Percentiles rank a stretch among this genome's conserved stretches.
These are phyloP conservation scores for Juncus inflexus DNA, from an alignment of 176 grass and related monocot genomes.

Conservation along the genomic window DNA sequence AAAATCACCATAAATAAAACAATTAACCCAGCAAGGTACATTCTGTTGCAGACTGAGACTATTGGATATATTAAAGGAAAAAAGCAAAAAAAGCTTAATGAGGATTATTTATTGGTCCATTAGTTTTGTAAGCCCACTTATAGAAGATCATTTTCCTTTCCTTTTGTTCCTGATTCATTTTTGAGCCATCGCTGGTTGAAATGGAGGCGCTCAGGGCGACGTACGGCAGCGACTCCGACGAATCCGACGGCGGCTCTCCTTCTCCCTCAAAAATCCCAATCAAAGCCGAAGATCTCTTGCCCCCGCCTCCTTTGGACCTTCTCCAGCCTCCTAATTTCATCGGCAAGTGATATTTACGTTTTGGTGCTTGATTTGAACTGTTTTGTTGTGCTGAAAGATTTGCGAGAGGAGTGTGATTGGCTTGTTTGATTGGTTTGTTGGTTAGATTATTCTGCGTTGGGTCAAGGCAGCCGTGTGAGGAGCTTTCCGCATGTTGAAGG, in stretches of 20 bases:
- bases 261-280: conserved; percentile 10
- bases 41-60: too few relatives aligned
- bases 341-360: conserved; percentile 39
- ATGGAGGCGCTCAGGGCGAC: conserved; percentile 65
- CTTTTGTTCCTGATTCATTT: too few relatives aligned
- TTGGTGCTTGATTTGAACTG: background rate
- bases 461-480: conserved; percentile 61
- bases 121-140: too few relatives aligned
- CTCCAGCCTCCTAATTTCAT: conserved; percentile 55
- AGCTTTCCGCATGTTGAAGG: conserved; percentile 89
- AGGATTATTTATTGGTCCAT: too few relatives aligned
- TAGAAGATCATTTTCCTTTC: too few relatives aligned
- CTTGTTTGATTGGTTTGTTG: background rate
- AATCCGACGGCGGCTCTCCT: conserved; percentile 24
- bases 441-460: conserved; percentile 62
- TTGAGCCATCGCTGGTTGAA: too few relatives aligned
- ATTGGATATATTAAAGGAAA: too few relatives aligned
- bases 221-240: conserved; percentile 61
- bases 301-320: conserved; percentile 72
- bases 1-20: too few relatives aligned
- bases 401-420: background rate
- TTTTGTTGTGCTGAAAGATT: too few relatives aligned
- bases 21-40: too few relatives aligned
- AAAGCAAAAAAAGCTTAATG: too few relatives aligned
- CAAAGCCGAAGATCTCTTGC: conserved; percentile 24